Percentiles rank a stretch among this genome's conserved stretches.
Evolutionary conservation across 139 green algal species (phyloP).

Genomic region (Trebouxia sp.): DNA sequence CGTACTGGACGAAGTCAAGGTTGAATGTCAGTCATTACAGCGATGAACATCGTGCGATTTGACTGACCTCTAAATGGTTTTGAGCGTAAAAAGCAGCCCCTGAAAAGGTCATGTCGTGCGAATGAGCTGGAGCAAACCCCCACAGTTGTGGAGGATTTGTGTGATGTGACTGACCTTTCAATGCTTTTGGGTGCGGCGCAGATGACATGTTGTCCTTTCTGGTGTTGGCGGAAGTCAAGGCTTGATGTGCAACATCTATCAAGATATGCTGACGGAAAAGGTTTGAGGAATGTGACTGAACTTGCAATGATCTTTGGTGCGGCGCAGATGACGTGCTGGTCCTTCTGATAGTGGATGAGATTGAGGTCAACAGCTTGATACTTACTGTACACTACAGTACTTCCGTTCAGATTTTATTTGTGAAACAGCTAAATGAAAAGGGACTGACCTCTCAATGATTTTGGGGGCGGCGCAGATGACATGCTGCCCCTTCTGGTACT

Average conservation of each 20-base stretch:
- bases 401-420: not conserved
- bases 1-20: too few species aligned
- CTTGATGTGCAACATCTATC: not conserved
- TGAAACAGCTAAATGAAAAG: not conserved
- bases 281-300: not conserved
- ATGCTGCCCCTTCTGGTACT: constrained; percentile 92
- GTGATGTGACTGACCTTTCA: constrained; percentile 42
- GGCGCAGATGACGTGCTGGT: constrained; percentile 75
- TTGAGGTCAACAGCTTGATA: constrained; percentile 43
- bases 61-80: too few species aligned
- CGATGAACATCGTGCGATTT: too few species aligned
- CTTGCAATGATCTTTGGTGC: constrained; percentile 67
- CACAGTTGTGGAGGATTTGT: too few species aligned
- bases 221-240: constrained; percentile 81
- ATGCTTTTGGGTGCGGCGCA: too few species aligned
- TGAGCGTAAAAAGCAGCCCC: too few species aligned
- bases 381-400: not conserved
- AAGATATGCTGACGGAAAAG: not conserved
- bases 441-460: constrained; percentile 52
- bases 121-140: too few species aligned
- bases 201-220: constrained; percentile 77
- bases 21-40: too few species aligned
- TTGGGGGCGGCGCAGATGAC: constrained; percentile 70
- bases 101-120: too few species aligned
- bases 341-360: constrained; percentile 83